Base-by-base conservation (phyloP, 2,329 filamentous ascomycete genomes). In the Pseudodiploospora longispora region DNA sequence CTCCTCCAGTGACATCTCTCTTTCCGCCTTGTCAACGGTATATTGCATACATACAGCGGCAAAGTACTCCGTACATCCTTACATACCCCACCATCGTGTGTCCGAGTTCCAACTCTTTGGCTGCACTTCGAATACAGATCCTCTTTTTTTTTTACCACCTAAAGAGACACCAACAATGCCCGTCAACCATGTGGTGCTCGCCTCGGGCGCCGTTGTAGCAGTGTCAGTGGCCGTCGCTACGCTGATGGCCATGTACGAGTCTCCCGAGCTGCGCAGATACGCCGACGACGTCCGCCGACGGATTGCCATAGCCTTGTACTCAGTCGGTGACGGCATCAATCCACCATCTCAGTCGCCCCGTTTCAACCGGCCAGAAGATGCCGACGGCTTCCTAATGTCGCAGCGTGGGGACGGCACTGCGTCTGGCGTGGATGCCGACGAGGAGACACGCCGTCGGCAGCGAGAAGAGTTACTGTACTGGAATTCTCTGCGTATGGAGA, bases 361-460 rank as follows among this genome's bases (percentile, higher is more conserved):
- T 29, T 82, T 82, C 61, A 83, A 83, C 58, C 67, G 80, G 9
- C 80, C 80, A 41, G 80, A 83, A 58, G 80, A 83, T 59, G 79
- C 79, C 46, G 73, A 82, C 43, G 80, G 78, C 6, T 83, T 83
- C 55, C 57, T 81, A 44, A 64, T 72, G 52, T 78, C 76, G 6
- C 64, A 69, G n/a, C 65, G 66, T 28, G 64, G 60, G 19, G 52
- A 52, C 4, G 63, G 63, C 12, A 63, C 62, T 41, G 67, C 74
- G 30, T 56, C 64, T 2, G 74, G 68, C 10, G 71, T 82, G 27
- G 79, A 81, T 31, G 79, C 78, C 44, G 80, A 83, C 52, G 78
- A 82, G 41, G 80, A 78, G 51, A 75, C 71, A 27, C 71, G 75
- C 42, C 72, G 74, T 51, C 68, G 76, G 46, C 80, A 83, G 58